A percentile compares a stretch with the other conserved stretches of the same genome.
These are phyloP conservation scores for Xerocomellus amylosporus DNA, from an alignment of 768 basidiomycete genomes.

Conservation along the genomic window DNA sequence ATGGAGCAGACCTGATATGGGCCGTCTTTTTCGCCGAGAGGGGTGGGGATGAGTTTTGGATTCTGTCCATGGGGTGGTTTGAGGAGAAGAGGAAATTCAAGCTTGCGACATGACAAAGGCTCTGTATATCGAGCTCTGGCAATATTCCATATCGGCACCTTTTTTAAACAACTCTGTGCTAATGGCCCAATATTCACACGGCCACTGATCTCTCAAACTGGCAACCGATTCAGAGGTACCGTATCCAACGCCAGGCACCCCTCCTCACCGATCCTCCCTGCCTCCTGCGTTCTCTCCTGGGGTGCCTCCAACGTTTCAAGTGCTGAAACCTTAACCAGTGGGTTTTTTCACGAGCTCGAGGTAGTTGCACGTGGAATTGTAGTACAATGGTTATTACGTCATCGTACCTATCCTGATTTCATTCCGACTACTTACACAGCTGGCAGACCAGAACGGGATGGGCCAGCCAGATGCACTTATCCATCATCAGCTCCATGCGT, in stretches of 20 bases:
- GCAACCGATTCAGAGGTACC: neutral
- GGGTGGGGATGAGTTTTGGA: constrained; percentile 13
- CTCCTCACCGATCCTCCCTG: neutral
- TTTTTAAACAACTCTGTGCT: constrained; percentile 33
- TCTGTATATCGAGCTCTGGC: constrained; percentile 38
- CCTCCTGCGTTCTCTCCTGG: neutral
- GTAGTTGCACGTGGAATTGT: constrained; percentile 18
- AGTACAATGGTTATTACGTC: constrained; percentile 23
- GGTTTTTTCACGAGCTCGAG: constrained; percentile 11
- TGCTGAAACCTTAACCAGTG: neutral
- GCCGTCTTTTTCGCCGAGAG: constrained; percentile 10
- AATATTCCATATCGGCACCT: constrained; percentile 40
- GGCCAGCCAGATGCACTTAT: neutral
- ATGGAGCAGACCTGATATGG: constrained; percentile 9
- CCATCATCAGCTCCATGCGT: neutral
- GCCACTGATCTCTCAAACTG: constrained; percentile 6
- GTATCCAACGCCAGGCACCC: neutral
- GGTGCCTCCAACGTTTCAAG: neutral
- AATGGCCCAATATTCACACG: constrained; percentile 32
- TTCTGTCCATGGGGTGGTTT: constrained; percentile 27
- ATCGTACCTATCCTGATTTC: constrained; percentile 26
- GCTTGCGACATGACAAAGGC: constrained; percentile 39
- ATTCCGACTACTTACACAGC: constrained; percentile 8
- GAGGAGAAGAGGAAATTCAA: constrained; percentile 33
- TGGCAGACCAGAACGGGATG: constrained; percentile 11